Evolutionary conservation across 768 basidiomycete genomes (phyloP).

Genomic region (Leccinum disarticulatum): DNA sequence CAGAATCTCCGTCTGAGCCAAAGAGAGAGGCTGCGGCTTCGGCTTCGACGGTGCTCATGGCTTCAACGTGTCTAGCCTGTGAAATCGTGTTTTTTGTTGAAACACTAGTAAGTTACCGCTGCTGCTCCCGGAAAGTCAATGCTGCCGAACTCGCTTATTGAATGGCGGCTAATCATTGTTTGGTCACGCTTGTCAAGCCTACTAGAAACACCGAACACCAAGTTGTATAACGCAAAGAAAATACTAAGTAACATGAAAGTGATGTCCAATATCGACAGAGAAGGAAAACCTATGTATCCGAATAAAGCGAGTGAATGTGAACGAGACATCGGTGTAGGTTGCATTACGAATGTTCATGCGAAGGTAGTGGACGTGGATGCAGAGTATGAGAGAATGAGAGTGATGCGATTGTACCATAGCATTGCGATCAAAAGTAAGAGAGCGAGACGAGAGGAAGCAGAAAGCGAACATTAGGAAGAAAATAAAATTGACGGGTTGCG

Average conservation of each 20-base stretch:
- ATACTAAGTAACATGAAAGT: slow-evolving; percentile 16
- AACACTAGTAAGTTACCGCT: not conserved
- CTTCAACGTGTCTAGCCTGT: slow-evolving; percentile 32
- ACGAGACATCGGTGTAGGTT: slow-evolving; percentile 25
- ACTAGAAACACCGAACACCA: not conserved
- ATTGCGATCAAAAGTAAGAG: slow-evolving; percentile 31
- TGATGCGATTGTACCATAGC: slow-evolving; percentile 39
- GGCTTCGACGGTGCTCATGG: slow-evolving; percentile 69
- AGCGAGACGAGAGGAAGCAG: slow-evolving; percentile 10
- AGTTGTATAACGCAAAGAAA: slow-evolving; percentile 11
- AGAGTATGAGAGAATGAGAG: slow-evolving; percentile 23
- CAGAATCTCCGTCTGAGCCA: slow-evolving; percentile 56
- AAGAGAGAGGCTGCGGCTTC: slow-evolving; percentile 85
- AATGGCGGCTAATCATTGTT: slow-evolving; percentile 18
- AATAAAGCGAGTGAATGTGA: slow-evolving; percentile 20
- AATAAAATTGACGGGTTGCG: slow-evolving; percentile 9
- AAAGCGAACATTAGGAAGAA: not conserved
- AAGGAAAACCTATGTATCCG: slow-evolving; percentile 30
- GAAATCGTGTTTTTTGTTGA: slow-evolving; percentile 17
- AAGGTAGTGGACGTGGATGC: slow-evolving; percentile 34
- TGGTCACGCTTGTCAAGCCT: slow-evolving; percentile 26
- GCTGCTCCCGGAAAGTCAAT: not conserved
- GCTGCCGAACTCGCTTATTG: slow-evolving; percentile 7
- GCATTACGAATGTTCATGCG: slow-evolving; percentile 40
- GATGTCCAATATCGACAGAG: slow-evolving; percentile 32